Percentiles rank a stretch among this genome's conserved stretches.
Conservation (phyloP, 2,329 filamentous ascomycete species). For the Phyllosticta citrichinensis region DNA sequence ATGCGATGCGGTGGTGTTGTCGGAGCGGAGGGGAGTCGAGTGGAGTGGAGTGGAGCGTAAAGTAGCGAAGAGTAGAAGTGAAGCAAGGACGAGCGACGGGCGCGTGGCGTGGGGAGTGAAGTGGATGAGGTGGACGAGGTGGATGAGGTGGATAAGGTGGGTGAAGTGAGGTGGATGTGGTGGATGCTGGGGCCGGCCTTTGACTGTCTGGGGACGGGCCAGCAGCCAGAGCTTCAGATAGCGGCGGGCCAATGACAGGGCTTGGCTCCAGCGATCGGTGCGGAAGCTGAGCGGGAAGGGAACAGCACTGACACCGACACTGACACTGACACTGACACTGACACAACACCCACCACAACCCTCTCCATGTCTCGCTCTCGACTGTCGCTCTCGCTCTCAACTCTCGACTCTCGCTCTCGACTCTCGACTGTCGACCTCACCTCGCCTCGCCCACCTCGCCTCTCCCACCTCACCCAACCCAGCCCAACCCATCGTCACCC, state of each 20-base stretch:
- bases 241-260: not conserved
- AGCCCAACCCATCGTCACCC: too few relatives aligned
- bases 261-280: not conserved
- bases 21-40: not conserved
- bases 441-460: too few relatives aligned
- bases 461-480: too few relatives aligned
- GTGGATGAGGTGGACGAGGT: not conserved
- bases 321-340: too few relatives aligned
- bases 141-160: not conserved
- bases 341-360: too few relatives aligned
- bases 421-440: too few relatives aligned
- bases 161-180: not conserved
- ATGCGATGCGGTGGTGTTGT: not conserved
- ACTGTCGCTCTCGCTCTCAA: too few relatives aligned
- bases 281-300: not conserved
- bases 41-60: too few relatives aligned
- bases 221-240: not conserved
- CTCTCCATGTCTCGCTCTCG: too few relatives aligned
- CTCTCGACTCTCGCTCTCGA: too few relatives aligned
- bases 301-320: not conserved
- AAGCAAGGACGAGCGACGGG: not conserved
- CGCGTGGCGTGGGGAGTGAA: not conserved
- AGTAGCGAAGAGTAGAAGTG: not conserved
- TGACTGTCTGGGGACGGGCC: not conserved
- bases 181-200: not conserved